A percentile compares a stretch with the other conserved stretches of the same genome.
phyloP scores from a whole-genome alignment of 164 flowering plant genomes.

The Stephania yunnanensis region DNA sequence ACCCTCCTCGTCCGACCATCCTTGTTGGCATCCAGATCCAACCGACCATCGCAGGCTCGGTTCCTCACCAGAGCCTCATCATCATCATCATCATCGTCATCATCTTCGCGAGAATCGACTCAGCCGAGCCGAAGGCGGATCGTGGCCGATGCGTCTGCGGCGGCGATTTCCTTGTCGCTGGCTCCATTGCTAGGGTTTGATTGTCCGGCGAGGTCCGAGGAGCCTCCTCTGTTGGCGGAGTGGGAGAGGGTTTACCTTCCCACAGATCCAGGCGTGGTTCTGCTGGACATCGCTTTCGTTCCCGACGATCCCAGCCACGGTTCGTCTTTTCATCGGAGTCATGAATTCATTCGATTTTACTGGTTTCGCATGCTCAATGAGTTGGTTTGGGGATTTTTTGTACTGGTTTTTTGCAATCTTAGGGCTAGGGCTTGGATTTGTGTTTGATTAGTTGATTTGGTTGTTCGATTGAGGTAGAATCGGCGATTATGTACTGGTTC shows the following conservation, averaged over 20 bases:
- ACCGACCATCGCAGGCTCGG: constrained; percentile 17
- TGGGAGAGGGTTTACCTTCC: constrained; percentile 88
- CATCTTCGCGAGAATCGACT: neutral
- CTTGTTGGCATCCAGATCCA: constrained; percentile 2
- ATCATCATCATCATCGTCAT: constrained; percentile 1
- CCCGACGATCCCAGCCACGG: constrained; percentile 86
- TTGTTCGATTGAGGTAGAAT: constrained; percentile 21
- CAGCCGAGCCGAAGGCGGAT: constrained; percentile 31
- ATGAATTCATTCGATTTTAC: neutral
- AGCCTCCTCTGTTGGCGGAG: constrained; percentile 43
- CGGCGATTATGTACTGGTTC: too few relatives aligned
- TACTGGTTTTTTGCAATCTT: neutral
- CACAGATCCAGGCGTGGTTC: constrained; percentile 90
- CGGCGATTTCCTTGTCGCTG: constrained; percentile 28
- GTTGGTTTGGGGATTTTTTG: neutral
- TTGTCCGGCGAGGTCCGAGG: constrained; percentile 44
- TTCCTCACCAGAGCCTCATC: constrained; percentile 22
- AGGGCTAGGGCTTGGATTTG: too few relatives aligned
- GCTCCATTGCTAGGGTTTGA: constrained; percentile 17
- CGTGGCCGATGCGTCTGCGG: constrained; percentile 31
- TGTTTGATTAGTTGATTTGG: too few relatives aligned
- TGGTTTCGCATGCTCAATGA: too few relatives aligned
- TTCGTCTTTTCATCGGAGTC: constrained; percentile 5
- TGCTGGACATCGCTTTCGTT: constrained; percentile 92
- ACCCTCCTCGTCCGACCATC: constrained; percentile 21